A percentile compares a stretch with the other conserved stretches of the same genome.
These are phyloP conservation scores for Haplosporangium sp. DNA, from an alignment of 371 early-diverging fungal species.

Conservation along the genomic window DNA sequence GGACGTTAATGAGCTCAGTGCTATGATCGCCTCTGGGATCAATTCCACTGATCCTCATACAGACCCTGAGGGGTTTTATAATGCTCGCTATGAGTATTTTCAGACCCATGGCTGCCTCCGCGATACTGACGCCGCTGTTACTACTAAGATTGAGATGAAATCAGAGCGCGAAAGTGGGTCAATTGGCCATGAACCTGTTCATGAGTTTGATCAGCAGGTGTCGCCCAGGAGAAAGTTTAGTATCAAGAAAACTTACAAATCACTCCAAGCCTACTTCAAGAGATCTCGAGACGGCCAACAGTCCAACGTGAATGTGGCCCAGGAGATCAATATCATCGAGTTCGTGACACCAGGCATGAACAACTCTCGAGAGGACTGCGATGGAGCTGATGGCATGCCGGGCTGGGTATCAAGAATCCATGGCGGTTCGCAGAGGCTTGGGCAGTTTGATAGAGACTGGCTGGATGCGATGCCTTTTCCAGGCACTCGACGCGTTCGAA, in stretches of 20 bases:
- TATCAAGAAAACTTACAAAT: no score
- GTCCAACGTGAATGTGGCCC: no score
- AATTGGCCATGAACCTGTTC: no score
- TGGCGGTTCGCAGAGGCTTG: not conserved
- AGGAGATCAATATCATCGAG: no score
- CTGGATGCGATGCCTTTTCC: not conserved
- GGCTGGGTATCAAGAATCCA: not conserved
- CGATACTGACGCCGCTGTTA: not conserved
- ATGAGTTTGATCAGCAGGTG: no score
- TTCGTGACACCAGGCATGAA: no score
- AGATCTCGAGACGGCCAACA: no score
- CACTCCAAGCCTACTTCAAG: no score
- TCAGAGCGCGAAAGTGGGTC: no score
- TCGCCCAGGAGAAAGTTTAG: no score
- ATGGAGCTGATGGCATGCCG: not conserved
- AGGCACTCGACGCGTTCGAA: not conserved
- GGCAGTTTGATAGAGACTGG: conserved; percentile 1
- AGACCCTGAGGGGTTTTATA: conserved; percentile 19
- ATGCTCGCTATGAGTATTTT: conserved; percentile 5
- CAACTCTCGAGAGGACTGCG: not conserved
- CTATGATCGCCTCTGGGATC: conserved; percentile 17
- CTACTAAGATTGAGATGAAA: no score
- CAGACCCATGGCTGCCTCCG: conserved; percentile 2
- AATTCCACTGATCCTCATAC: conserved; percentile 20
- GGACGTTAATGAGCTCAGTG: conserved; percentile 32